A percentile compares a stretch with the other conserved stretches of the same genome.
Evolutionary conservation across 208 protist genomes (phyloP).

Genomic region (Leishmania amazonensis): DNA sequence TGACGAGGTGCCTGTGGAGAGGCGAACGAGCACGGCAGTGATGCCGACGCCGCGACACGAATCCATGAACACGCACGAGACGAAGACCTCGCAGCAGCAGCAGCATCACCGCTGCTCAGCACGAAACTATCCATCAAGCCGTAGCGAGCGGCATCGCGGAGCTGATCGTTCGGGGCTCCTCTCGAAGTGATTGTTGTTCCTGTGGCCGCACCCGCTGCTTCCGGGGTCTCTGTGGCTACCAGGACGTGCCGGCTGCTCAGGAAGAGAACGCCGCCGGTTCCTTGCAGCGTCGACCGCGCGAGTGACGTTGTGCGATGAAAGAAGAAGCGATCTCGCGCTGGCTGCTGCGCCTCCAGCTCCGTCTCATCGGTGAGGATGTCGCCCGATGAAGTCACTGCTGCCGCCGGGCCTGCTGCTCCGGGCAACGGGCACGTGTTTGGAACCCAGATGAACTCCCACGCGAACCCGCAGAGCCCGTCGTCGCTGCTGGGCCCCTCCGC

Average conservation of each 20-base stretch:
- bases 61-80: neutral
- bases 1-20: neutral
- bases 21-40: conserved; percentile 14
- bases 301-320: conserved; percentile 13
- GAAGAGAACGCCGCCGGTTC: conserved; percentile 48
- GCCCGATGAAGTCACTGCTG: neutral
- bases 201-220: neutral
- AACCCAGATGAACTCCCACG: conserved; percentile 31
- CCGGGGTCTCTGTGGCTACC: conserved; percentile 29
- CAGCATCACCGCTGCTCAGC: neutral
- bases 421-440: conserved; percentile 9
- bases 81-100: neutral
- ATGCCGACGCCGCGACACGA: conserved; percentile 8
- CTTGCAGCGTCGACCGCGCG: conserved; percentile 10
- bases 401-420: neutral
- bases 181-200: neutral
- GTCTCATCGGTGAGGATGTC: neutral
- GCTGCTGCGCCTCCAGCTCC: neutral
- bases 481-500: neutral
- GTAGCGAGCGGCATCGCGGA: neutral
- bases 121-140: conserved; percentile 24
- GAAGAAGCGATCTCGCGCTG: conserved; percentile 14
- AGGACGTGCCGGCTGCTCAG: conserved; percentile 52
- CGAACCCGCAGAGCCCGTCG: conserved; percentile 31
- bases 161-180: neutral